These are phyloP conservation scores for Apiospora rasikravindrae DNA, from an alignment of 2,329 filamentous ascomycete species.

Conservation along the genomic window DNA sequence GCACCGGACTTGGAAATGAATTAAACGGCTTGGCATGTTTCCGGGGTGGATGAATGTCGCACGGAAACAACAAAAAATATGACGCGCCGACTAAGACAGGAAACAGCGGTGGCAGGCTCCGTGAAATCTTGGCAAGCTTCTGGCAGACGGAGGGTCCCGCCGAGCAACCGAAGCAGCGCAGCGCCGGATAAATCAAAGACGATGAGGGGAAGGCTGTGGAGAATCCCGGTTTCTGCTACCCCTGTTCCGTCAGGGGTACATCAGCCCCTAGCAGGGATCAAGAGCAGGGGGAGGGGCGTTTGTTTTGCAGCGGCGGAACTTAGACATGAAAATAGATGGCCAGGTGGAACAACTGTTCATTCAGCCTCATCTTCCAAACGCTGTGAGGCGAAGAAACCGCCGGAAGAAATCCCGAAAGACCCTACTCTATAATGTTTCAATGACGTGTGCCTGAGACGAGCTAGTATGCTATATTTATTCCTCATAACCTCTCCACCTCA, in stretches of 20 bases:
- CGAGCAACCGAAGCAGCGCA: neutral
- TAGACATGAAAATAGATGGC: too few relatives aligned
- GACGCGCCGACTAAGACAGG: neutral
- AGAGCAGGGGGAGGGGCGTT: neutral
- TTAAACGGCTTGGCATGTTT: slow-evolving; percentile 7
- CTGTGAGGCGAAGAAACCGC: neutral
- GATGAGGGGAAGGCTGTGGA: neutral
- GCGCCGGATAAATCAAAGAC: neutral
- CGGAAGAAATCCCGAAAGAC: too few relatives aligned
- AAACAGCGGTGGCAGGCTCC: slow-evolving; percentile 4
- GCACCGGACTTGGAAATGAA: neutral
- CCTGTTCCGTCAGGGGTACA: neutral
- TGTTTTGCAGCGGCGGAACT: too few relatives aligned
- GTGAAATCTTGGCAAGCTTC: neutral
- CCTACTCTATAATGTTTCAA: too few relatives aligned
- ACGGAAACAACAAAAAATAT: neutral
- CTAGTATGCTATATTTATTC: too few relatives aligned
- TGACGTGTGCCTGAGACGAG: too few relatives aligned
- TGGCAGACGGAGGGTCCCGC: neutral
- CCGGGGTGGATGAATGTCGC: neutral
- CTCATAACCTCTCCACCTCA: too few relatives aligned
- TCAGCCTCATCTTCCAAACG: neutral
- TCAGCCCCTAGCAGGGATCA: neutral
- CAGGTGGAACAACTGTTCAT: too few relatives aligned
- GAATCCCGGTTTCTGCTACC: neutral